A percentile compares a stretch with the other conserved stretches of the same genome.
These are phyloP conservation scores for Lunasporangiospora selenospora DNA, from an alignment of 192 early-diverging fungal genomes.

Conservation along the genomic window DNA sequence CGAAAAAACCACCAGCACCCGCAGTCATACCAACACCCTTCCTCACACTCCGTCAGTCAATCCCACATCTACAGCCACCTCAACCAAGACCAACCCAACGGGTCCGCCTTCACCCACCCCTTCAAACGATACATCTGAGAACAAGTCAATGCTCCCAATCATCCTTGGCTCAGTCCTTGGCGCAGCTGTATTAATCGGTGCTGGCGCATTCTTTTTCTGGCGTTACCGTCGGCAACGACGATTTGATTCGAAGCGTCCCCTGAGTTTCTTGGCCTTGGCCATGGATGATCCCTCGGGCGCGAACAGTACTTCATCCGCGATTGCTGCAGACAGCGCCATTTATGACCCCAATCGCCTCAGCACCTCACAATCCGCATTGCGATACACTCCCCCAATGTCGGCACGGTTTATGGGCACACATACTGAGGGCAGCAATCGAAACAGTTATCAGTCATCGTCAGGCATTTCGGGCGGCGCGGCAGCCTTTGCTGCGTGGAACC, in stretches of 20 bases:
- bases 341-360: slow-evolving; percentile 22
- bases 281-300: slow-evolving; percentile 17
- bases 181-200: slow-evolving; percentile 12
- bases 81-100: slow-evolving; percentile 9
- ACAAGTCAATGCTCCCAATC: slow-evolving; percentile 37
- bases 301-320: neutral
- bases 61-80: too few species aligned
- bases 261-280: slow-evolving; percentile 41
- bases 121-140: too few species aligned
- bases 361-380: slow-evolving; percentile 23
- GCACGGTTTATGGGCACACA: slow-evolving; percentile 12
- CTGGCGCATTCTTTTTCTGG: slow-evolving; percentile 29
- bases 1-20: too few species aligned
- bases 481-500: slow-evolving; percentile 32
- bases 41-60: too few species aligned
- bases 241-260: slow-evolving; percentile 32
- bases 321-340: slow-evolving; percentile 9
- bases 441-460: slow-evolving; percentile 27
- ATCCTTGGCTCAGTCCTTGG: slow-evolving; percentile 35
- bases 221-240: slow-evolving; percentile 30
- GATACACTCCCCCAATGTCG: slow-evolving; percentile 29
- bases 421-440: slow-evolving; percentile 1
- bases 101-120: too few species aligned
- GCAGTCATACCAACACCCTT: too few species aligned
- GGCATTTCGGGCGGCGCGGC: slow-evolving; percentile 19